Evolutionary conservation across 139 green algal species (phyloP).

Genomic region (Chloropicon primus): DNA sequence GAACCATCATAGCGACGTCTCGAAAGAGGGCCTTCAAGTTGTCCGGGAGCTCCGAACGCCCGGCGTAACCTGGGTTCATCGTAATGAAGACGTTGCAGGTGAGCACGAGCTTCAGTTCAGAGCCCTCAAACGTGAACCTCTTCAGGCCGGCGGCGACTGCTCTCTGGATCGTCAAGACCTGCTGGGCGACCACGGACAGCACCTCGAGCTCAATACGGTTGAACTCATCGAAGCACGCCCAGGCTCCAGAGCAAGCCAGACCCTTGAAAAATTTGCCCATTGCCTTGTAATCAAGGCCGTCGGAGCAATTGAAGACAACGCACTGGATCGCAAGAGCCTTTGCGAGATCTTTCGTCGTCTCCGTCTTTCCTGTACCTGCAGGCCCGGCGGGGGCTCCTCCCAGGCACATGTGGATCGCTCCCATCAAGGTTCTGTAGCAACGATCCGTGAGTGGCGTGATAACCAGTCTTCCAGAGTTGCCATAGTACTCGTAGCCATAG

Average conservation of each 20-base stretch:
- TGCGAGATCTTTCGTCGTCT: conserved; percentile 36
- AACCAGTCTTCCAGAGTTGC: conserved; percentile 24
- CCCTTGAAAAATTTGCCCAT: conserved; percentile 36
- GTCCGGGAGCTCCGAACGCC: conserved; percentile 25
- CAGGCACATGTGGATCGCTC: conserved; percentile 27
- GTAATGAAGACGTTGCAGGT: conserved; percentile 28
- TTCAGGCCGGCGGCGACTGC: conserved; percentile 24
- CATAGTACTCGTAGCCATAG: conserved; percentile 34
- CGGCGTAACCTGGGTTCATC: conserved; percentile 31
- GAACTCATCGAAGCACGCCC: conserved; percentile 34
- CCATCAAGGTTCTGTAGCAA: conserved; percentile 33
- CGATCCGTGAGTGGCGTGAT: conserved; percentile 33
- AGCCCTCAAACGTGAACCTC: conserved; percentile 24
- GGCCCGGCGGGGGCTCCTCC: conserved; percentile 24
- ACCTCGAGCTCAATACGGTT: conserved; percentile 32
- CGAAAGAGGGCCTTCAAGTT: conserved; percentile 34
- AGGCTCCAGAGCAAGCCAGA: conserved; percentile 20
- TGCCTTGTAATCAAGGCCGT: conserved; percentile 25
- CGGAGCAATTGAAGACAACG: conserved; percentile 35
- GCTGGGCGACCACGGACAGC: conserved; percentile 24
- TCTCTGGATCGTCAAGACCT: conserved; percentile 45
- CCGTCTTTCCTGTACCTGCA: conserved; percentile 48
- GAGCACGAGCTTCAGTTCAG: conserved; percentile 15
- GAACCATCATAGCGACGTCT: conserved; percentile 31
- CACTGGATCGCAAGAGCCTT: conserved; percentile 31